A percentile compares a stretch with the other conserved stretches of the same genome.
phyloP scores from a whole-genome alignment of 208 protist genomes.

The Trypanosomatidae sp. region DNA sequence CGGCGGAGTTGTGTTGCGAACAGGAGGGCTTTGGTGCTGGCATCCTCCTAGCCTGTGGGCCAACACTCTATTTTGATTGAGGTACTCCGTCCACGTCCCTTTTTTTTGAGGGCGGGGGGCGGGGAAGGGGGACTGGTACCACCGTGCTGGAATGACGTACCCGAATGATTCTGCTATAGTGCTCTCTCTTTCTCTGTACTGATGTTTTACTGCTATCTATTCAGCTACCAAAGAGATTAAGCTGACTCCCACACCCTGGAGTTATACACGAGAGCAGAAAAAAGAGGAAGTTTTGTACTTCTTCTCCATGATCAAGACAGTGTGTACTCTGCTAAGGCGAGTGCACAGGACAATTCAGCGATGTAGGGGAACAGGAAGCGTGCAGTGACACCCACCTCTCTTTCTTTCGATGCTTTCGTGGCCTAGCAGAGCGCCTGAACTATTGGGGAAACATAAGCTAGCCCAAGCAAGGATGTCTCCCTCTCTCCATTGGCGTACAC shows the following conservation, averaged over 20 bases:
- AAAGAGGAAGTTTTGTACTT: neutral
- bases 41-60: constrained; percentile 65
- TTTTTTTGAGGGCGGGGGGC: neutral
- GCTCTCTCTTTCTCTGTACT: no score
- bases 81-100: no score
- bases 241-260: neutral
- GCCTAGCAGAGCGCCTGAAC: neutral
- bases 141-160: neutral
- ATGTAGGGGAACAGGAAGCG: neutral
- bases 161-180: neutral
- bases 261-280: neutral
- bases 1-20: constrained; percentile 12
- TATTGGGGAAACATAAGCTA: neutral
- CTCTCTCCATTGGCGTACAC: neutral
- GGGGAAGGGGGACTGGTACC: neutral
- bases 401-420: neutral
- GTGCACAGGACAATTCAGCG: neutral
- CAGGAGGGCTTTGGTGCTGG: constrained; percentile 37
- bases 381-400: neutral
- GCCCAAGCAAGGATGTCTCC: neutral
- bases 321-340: neutral
- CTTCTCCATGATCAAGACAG: neutral
- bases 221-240: neutral
- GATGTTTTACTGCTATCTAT: neutral
- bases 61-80: constrained; percentile 64